Base-by-base conservation (phyloP, 192 early-diverging fungal genomes). In the Funneliformis mosseae region DNA sequence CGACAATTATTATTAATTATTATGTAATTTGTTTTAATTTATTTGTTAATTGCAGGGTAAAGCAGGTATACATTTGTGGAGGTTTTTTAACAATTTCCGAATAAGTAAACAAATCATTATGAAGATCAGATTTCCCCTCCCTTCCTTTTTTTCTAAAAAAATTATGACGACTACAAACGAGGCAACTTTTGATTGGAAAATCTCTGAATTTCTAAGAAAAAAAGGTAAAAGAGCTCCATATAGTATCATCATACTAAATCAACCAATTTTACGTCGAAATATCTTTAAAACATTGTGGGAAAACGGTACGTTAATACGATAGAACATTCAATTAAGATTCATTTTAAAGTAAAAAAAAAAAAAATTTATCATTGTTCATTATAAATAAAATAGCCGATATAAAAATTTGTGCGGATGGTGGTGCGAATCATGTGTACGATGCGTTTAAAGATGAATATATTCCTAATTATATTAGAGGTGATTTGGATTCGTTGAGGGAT, bases 381-480 rank as follows among this genome's bases (percentile, higher is more conserved):
- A 14, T 27, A 7, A n/a, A 28, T 69, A 76, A 76, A n/a, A n/a
- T n/a, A n/a, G 74, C 74, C 1, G 9, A n/a, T 21, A 48, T 78
- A 48, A 78, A 38, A 27, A 78, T 97, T 55, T 95, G 95, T 81
- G 93, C 95, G 0, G 97, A 98, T 74, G 97, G 97, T 21, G 97
- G 96, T 11, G 93, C 93, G 38, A 98, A 98, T 83, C 89, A 93
- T 28, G 83, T 98, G 33, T 96, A 92, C 71, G 91, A 94, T 67
- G 70, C 89, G 4, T 88, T 95, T 72, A 62, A 83, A n/a, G 80
- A 41, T 83, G 81, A 39, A 69, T 93, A 87, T 77, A 70, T 95
- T 16, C 97, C 97, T 41, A 86, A 95, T 80, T 89, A 84, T 43
- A 93, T 99, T 55, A 87, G 89, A 66, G 96, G 96, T 18, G 97